Evolutionary conservation across 2,329 filamentous ascomycete species (phyloP).

Genomic region (Fusarium sp.): DNA sequence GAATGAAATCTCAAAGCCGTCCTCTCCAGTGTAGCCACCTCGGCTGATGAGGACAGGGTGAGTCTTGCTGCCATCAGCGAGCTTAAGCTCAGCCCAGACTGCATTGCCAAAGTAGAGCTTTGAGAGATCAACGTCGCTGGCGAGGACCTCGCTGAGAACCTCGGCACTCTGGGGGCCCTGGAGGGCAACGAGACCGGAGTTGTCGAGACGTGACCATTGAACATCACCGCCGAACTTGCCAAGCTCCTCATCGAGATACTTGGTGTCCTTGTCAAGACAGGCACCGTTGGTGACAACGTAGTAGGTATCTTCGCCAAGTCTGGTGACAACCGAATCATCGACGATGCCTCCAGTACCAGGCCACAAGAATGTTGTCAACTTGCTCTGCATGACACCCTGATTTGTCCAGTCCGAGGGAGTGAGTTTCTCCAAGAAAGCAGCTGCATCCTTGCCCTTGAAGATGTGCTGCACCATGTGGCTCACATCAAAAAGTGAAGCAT

Average conservation of each 20-base stretch:
- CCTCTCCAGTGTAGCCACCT: conserved; percentile 96
- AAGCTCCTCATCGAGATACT: conserved; percentile 78
- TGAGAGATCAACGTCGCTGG: conserved; percentile 64
- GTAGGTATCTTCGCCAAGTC: conserved; percentile 77
- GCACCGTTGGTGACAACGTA: conserved; percentile 97
- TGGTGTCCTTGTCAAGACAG: conserved; percentile 87
- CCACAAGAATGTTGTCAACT: conserved; percentile 85
- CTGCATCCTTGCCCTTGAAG: conserved; percentile 81
- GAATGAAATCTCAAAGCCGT: conserved; percentile 96
- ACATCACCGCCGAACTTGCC: conserved; percentile 61
- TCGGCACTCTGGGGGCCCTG: conserved; percentile 83
- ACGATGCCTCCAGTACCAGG: conserved; percentile 87
- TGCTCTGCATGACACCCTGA: conserved; percentile 75
- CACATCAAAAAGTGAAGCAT: conserved; percentile 94
- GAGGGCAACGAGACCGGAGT: conserved; percentile 83
- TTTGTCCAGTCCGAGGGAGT: conserved; percentile 78
- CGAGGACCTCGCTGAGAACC: conserved; percentile 73
- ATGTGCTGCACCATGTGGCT: conserved; percentile 96
- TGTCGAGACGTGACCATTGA: conserved; percentile 76
- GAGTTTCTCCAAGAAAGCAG: conserved; percentile 82
- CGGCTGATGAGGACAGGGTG: conserved; percentile 74
- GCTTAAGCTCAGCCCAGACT: conserved; percentile 70
- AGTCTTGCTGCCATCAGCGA: conserved; percentile 59
- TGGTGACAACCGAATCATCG: conserved; percentile 91
- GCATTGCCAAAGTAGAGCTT: conserved; percentile 85